phyloP scores from a whole-genome alignment of 331 rosid genomes.

The Stylosanthes scabra region DNA sequence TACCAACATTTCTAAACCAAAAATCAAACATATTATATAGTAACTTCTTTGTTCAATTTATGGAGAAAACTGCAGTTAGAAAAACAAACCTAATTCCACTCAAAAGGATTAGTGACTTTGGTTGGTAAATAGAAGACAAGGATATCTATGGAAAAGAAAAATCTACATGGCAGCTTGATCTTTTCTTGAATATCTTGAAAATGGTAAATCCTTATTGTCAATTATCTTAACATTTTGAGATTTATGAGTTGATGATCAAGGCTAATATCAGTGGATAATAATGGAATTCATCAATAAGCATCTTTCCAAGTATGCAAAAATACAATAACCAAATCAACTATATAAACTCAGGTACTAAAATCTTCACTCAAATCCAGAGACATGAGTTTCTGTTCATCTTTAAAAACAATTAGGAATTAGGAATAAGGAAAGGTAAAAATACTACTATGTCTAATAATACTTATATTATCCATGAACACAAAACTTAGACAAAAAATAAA shows the following conservation, averaged over 20 bases:
- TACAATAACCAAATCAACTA: constrained; percentile 12
- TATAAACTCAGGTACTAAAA: constrained; percentile 3
- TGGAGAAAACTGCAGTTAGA: no score
- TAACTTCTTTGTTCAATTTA: no score
- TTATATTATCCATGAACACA: constrained; percentile 6
- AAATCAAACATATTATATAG: no score
- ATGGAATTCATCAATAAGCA: constrained; percentile 6
- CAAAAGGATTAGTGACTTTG: no score
- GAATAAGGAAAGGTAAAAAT: constrained; percentile 5
- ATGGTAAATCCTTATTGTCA: not conserved
- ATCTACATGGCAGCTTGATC: not conserved
- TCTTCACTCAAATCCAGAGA: not conserved
- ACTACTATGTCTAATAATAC: constrained; percentile 14
- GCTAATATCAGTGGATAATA: constrained; percentile 15
- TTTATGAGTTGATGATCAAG: constrained; percentile 1
- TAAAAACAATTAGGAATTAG: constrained; percentile 12
- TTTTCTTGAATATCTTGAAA: not conserved
- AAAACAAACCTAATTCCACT: no score
- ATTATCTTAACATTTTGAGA: not conserved
- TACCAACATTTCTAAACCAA: no score
- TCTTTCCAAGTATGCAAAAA: constrained; percentile 22
- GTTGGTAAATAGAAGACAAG: no score
- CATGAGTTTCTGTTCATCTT: constrained; percentile 21
- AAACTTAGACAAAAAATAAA: constrained; percentile 7
- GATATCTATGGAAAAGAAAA: no score